Conservation (phyloP, 176 grass and related monocot genomes). For the Paspalum notatum region DNA sequence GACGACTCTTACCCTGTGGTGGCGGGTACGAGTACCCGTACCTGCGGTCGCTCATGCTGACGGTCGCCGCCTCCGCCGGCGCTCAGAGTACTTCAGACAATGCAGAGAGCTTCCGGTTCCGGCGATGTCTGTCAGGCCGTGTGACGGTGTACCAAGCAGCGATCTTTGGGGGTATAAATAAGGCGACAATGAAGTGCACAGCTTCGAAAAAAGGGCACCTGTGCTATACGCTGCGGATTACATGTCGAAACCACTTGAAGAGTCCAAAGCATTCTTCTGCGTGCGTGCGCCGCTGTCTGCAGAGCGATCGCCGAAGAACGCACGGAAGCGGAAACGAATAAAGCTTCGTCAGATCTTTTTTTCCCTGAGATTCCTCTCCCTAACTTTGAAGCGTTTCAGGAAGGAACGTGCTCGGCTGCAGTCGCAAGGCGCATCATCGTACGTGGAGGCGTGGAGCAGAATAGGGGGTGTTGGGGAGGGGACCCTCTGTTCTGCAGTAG, state of each 20-base stretch:
- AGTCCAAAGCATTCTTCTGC: background rate
- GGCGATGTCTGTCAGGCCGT: background rate
- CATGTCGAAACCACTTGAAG: background rate
- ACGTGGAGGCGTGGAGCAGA: too few species aligned
- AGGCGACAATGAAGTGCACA: background rate
- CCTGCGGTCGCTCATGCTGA: conserved; percentile 41
- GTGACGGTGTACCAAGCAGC: background rate
- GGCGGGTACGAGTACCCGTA: conserved; percentile 54
- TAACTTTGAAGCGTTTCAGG: too few species aligned
- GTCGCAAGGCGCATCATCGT: too few species aligned
- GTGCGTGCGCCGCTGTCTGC: conserved; percentile 25
- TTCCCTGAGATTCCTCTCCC: background rate
- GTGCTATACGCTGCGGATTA: background rate
- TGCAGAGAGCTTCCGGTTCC: background rate
- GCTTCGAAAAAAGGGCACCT: background rate
- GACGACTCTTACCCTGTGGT: conserved; percentile 38
- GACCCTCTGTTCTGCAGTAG: too few species aligned
- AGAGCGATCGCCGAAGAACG: background rate
- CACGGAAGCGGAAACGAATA: conserved; percentile 13
- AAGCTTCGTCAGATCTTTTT: conserved; percentile 1
- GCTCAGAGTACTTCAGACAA: background rate
- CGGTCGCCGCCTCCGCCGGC: too few species aligned
- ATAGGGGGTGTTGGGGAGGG: too few species aligned
- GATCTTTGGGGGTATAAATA: background rate
- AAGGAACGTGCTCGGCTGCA: too few species aligned